Evolutionary conservation across 1,284 basidiomycete species (phyloP), one percentile per base, ranked within the genome.

Genomic region (Agroathelia rolfsii): DNA sequence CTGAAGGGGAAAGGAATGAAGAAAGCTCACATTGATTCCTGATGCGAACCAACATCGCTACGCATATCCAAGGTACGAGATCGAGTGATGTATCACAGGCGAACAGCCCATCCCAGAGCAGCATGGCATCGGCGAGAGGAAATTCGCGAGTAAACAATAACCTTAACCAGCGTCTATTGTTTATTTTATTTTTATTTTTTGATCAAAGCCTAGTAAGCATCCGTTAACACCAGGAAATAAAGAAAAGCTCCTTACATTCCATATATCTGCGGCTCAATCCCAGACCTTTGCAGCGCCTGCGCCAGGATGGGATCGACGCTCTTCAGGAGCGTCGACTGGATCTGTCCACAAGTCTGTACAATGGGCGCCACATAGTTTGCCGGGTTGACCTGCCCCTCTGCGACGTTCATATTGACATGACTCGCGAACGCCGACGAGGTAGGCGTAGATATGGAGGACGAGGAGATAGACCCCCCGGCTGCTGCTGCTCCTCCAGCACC

Each of bases 231-330:
- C 20, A 13, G 31, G 18, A 32, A 34, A 27, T n/a, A 15, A 32
- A 40, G 17, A 19, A 35, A 30, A 16, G 28, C 41, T 30, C 52
- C 82, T 54, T 55, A 90, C 83, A 95, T 90, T 36, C 87, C 88
- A 60, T 89, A 96, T 28, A 95, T 83, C 53, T 95, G 92, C 5
- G 90, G 87, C 53, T 96, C 92, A 27, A 95, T 80, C 2, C 82
- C 83, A 21, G 77, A 70, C 19, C 65, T 69, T 43, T 86, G 77
- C 58, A 95, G 65, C 25, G 70, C 66, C 41, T 73, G 70, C 67
- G 77, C 83, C 14, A 95, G 58, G 26, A 75, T 56, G n/a, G 86
- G 86, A 52, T 96, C 92, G 23, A 85, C 74, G n/a, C 66, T 65
- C 47, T 76, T 73, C 14, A 94, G 63, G 19, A 84, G 59, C 23